Evolutionary conservation across 305 asterid genomes (phyloP).

Genomic region (Solanum chacoense): DNA sequence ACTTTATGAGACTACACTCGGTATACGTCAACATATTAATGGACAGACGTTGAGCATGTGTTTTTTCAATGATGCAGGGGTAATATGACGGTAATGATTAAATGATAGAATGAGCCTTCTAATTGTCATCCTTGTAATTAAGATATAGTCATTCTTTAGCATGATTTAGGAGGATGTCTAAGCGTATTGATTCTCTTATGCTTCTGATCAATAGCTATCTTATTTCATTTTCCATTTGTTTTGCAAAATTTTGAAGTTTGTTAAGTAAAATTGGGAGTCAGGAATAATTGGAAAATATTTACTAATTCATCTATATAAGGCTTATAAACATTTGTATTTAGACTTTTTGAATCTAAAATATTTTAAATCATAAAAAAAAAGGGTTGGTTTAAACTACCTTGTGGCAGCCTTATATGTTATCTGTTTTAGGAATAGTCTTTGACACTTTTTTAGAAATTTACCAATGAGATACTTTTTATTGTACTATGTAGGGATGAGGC

Average conservation of each 20-base stretch:
- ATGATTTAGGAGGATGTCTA: too few relatives aligned
- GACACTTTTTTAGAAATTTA: neutral
- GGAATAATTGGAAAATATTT: too few relatives aligned
- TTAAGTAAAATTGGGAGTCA: too few relatives aligned
- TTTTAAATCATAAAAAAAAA: too few relatives aligned
- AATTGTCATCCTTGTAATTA: too few relatives aligned
- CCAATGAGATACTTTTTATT: neutral
- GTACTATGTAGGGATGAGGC: neutral
- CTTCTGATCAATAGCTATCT: too few relatives aligned
- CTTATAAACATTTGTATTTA: neutral
- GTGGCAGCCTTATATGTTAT: neutral
- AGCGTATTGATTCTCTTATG: too few relatives aligned
- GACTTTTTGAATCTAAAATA: neutral
- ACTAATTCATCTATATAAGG: neutral
- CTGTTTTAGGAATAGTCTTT: neutral
- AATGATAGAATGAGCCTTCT: neutral
- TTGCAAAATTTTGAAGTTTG: too few relatives aligned
- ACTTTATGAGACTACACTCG: neutral
- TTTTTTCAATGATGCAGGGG: neutral
- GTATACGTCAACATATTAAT: neutral
- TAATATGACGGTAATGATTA: neutral
- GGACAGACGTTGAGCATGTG: neutral
- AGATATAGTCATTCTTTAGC: too few relatives aligned
- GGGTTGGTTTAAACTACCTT: neutral
- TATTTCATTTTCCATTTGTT: too few relatives aligned